A percentile compares a stretch with the other conserved stretches of the same genome.
These are phyloP conservation scores for Gossypioides kirkii DNA, from an alignment of 345 rosid genomes.

Conservation along the genomic window DNA sequence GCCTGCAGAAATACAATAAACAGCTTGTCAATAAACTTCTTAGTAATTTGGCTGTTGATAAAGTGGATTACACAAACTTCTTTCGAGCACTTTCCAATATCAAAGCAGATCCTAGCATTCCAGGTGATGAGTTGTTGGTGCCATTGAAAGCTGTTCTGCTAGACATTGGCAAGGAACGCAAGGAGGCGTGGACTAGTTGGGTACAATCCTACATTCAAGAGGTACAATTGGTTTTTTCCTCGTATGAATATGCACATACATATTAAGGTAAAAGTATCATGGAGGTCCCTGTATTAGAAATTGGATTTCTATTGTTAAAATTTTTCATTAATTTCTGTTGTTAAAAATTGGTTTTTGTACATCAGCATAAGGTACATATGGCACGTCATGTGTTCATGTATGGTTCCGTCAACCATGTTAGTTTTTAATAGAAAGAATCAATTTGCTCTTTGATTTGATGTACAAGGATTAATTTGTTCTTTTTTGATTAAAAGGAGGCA, in stretches of 20 bases:
- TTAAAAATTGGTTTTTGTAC: no score
- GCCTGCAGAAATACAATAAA: constrained; percentile 88
- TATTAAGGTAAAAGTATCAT: no score
- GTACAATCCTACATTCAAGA: constrained; percentile 75
- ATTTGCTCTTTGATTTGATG: no score
- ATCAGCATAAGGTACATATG: no score
- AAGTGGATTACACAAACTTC: constrained; percentile 96
- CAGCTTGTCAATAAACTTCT: constrained; percentile 75
- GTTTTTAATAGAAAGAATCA: no score
- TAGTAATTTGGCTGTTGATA: constrained; percentile 90
- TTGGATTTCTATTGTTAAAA: no score
- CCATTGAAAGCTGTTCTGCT: constrained; percentile 81
- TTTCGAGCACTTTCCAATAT: constrained; percentile 74
- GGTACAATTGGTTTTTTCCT: constrained; percentile 36
- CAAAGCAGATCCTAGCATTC: constrained; percentile 63
- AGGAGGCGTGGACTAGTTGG: constrained; percentile 92
- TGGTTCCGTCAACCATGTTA: no score
- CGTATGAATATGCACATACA: neutral
- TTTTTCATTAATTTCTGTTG: no score
- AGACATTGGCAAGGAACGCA: constrained; percentile 93
- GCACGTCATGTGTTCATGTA: no score
- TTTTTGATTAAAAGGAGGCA: no score
- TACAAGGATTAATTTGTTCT: no score
- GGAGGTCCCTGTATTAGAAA: no score
- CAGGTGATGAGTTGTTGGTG: constrained; percentile 56